Evolutionary conservation across 768 basidiomycete species (phyloP).

Genomic region (Mycena galericulata): DNA sequence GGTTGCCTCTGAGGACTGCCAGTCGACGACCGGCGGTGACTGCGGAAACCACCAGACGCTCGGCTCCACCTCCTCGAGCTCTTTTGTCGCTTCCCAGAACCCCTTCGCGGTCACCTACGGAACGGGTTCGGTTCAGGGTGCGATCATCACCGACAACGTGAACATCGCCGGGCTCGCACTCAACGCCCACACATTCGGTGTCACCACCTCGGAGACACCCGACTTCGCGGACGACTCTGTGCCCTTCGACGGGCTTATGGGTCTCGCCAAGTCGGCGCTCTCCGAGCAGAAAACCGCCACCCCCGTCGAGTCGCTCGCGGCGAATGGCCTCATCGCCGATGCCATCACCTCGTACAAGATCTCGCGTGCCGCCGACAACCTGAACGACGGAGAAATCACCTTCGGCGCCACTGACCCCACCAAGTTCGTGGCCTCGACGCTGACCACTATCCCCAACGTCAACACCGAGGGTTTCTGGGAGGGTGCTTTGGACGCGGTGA

Average conservation of each 20-base stretch:
- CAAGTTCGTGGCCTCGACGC: constrained; percentile 73
- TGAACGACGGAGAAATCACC: constrained; percentile 84
- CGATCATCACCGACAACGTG: constrained; percentile 72
- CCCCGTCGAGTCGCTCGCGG: constrained; percentile 77
- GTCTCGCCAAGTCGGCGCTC: constrained; percentile 77
- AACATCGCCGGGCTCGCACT: constrained; percentile 72
- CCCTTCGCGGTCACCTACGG: constrained; percentile 77
- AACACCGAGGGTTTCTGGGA: constrained; percentile 86
- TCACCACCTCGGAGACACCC: constrained; percentile 65
- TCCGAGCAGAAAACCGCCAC: constrained; percentile 75
- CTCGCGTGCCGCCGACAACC: constrained; percentile 74
- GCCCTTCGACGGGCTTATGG: constrained; percentile 83
- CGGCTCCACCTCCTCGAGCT: constrained; percentile 68
- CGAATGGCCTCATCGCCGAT: constrained; percentile 64
- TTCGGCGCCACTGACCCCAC: constrained; percentile 74
- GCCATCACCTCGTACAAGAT: constrained; percentile 87
- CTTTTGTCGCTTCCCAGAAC: constrained; percentile 65
- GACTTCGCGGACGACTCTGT: constrained; percentile 66
- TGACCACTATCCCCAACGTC: constrained; percentile 72
- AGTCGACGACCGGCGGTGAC: constrained; percentile 54
- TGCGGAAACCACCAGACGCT: constrained; percentile 75
- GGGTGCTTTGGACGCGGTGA: constrained; percentile 67
- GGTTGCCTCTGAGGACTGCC: constrained; percentile 70
- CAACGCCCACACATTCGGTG: constrained; percentile 74
- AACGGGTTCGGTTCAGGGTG: constrained; percentile 74